Conservation (phyloP, 352 stramenopile genomes). For the Globisporangium nagaii region DNA sequence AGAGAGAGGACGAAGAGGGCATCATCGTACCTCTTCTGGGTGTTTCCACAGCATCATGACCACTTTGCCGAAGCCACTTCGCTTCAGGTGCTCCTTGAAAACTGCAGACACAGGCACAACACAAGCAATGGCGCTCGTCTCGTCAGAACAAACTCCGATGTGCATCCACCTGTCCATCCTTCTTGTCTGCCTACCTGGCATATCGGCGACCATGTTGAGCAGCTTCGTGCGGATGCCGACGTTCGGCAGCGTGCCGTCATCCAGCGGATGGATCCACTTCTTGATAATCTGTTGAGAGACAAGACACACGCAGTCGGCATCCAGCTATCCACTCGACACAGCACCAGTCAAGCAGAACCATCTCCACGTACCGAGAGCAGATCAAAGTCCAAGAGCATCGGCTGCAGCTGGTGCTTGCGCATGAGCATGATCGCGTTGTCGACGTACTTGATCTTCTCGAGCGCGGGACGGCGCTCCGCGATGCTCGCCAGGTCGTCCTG, state of each 20-base stretch:
- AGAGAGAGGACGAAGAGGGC: not conserved
- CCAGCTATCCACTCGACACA: not conserved
- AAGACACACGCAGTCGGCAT: not conserved
- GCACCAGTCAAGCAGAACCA: not conserved
- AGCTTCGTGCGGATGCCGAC: constrained; percentile 84
- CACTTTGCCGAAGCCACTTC: constrained; percentile 84
- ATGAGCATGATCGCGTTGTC: constrained; percentile 65
- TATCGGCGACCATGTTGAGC: constrained; percentile 70
- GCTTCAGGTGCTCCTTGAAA: constrained; percentile 87
- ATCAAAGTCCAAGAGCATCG: constrained; percentile 86
- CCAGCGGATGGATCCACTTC: constrained; percentile 86
- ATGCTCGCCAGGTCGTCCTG: constrained; percentile 69
- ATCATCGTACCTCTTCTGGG: constrained; percentile 69
- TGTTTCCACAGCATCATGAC: constrained; percentile 88
- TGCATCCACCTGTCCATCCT: not conserved
- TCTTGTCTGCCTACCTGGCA: constrained; percentile 64
- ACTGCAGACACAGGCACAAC: constrained; percentile 22
- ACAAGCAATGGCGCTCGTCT: not conserved
- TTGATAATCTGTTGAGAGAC: constrained; percentile 64
- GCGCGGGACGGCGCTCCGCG: constrained; percentile 44
- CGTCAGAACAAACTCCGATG: not conserved
- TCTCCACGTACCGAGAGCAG: constrained; percentile 56
- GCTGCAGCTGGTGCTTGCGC: constrained; percentile 81
- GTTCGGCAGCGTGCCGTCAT: constrained; percentile 73
- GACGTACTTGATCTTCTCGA: constrained; percentile 85